Percentiles rank a stretch among this genome's conserved stretches.
Evolutionary conservation across 2,329 filamentous ascomycete genomes (phyloP).

Genomic region (Neurospora sp.): DNA sequence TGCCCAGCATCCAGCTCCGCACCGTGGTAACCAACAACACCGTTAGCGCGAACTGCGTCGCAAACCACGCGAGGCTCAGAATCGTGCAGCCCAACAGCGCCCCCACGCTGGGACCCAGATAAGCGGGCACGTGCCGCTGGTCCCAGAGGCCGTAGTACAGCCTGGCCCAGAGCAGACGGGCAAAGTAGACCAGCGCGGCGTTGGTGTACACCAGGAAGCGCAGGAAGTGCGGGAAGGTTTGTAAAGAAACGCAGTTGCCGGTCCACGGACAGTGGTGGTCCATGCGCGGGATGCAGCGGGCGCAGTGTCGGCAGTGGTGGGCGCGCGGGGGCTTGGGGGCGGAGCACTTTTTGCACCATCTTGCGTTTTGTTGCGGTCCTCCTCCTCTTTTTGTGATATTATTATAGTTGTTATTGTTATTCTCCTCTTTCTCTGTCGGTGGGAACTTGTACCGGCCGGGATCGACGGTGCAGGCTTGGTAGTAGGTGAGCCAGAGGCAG

Average conservation of each 20-base stretch:
- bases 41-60: conserved; percentile 50
- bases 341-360: conserved; percentile 70
- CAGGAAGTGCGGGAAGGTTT: conserved; percentile 72
- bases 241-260: conserved; percentile 70
- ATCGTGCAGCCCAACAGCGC: conserved; percentile 53
- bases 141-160: conserved; percentile 49
- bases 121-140: conserved; percentile 57
- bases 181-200: conserved; percentile 51
- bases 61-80: conserved; percentile 45
- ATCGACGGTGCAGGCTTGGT: conserved; percentile 45
- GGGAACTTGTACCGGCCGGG: conserved; percentile 45
- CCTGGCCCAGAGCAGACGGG: conserved; percentile 50
- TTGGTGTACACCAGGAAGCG: conserved; percentile 67
- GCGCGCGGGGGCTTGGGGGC: conserved; percentile 65
- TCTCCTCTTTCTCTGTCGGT: conserved; percentile 1
- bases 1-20: conserved; percentile 55
- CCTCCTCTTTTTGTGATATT: background rate
- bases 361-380: background rate
- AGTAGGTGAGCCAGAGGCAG: conserved; percentile 61
- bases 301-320: conserved; percentile 73
- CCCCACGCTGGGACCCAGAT: conserved; percentile 56
- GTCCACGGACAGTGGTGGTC: conserved; percentile 87
- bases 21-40: conserved; percentile 56
- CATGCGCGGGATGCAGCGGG: conserved; percentile 68
- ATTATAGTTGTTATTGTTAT: background rate